A percentile compares a stretch with the other conserved stretches of the same genome.
phyloP scores from a whole-genome alignment of 768 basidiomycete genomes.

The Gautieria morchelliformis region DNA sequence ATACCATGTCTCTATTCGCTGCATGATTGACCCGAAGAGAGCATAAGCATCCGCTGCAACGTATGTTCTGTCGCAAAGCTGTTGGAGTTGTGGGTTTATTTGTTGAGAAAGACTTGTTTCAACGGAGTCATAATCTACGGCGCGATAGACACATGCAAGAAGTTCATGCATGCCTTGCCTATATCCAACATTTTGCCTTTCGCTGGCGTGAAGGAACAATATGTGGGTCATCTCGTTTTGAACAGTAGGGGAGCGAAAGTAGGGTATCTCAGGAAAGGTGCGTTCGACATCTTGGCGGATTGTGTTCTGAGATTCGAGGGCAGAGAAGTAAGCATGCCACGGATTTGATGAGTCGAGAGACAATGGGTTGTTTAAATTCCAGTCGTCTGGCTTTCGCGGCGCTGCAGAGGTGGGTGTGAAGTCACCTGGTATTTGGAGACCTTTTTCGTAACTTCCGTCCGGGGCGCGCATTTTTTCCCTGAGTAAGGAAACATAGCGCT shows the following conservation, averaged over 20 bases:
- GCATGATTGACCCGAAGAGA: constrained; percentile 77
- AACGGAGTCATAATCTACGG: constrained; percentile 76
- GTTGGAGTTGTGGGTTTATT: constrained; percentile 25
- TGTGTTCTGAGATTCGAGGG: constrained; percentile 79
- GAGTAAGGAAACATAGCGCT: constrained; percentile 47
- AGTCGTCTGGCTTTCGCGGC: constrained; percentile 26
- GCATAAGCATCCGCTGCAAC: constrained; percentile 83
- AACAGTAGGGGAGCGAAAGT: constrained; percentile 70
- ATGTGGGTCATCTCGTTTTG: constrained; percentile 79
- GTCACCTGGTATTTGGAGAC: constrained; percentile 47
- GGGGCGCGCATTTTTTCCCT: constrained; percentile 72
- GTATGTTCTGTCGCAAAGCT: constrained; percentile 58
- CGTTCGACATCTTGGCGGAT: constrained; percentile 93
- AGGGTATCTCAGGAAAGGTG: constrained; percentile 94
- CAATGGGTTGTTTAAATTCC: constrained; percentile 72
- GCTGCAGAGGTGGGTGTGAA: constrained; percentile 16
- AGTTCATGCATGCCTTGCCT: constrained; percentile 99
- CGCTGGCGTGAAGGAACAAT: constrained; percentile 73
- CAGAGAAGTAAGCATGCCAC: constrained; percentile 90
- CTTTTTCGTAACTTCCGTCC: constrained; percentile 75
- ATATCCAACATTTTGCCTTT: constrained; percentile 80
- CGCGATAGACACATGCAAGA: constrained; percentile 78
- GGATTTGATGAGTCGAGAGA: constrained; percentile 53
- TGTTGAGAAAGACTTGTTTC: constrained; percentile 16
- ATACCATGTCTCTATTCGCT: constrained; percentile 67